Base-by-base conservation (phyloP, 352 stramenopile genomes). In the Phytophthora litchii region DNA sequence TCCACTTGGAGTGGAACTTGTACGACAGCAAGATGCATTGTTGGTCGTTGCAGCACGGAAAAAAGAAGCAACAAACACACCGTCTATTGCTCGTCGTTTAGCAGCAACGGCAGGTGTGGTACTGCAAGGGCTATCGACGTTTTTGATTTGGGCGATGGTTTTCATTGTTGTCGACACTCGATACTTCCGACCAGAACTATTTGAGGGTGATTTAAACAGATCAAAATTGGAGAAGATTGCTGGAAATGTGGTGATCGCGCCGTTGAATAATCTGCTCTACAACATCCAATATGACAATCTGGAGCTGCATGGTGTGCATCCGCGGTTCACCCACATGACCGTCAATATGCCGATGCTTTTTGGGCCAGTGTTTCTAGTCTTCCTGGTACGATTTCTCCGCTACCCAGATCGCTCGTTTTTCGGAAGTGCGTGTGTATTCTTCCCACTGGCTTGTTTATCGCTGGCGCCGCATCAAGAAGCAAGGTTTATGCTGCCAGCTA, bases 291-390 rank as follows among this genome's bases (percentile, higher is more conserved):
- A 83, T 54, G 72, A 84, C 37, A 98, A 98, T 58, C 74, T 98
- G 29, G 74, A 88, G 29, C 67, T 95, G 17, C 94, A 98, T 60
- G 95, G 95, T 11, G 76, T 98, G 13, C 95, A 98, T 67, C 81
- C 91, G 10, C 73, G 88, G 17, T 68, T 88, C 41, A 97, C 89
- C 1, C 95, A 98, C 70, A 50, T 73, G 43, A 58, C 82, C 1
- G 86, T 98, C 17, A 98, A 98, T 64, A 90, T 98, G 88, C 88
- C 88, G 10, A 83, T 98, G 69, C 75, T 98, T 45, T 98, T 97
- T 68, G 91, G 91, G 7, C 90, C 92, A 46, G 59, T 97, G 10
- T 83, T 86, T 51, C 14, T 96, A 25, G 32, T 81, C 31, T 84
- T 86, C 35, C 35, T 94, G 4, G 27, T 74, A 46, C 37, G 46